Evolutionary conservation across 139 green algal species (phyloP).

Genomic region (Chlorella sp.): DNA sequence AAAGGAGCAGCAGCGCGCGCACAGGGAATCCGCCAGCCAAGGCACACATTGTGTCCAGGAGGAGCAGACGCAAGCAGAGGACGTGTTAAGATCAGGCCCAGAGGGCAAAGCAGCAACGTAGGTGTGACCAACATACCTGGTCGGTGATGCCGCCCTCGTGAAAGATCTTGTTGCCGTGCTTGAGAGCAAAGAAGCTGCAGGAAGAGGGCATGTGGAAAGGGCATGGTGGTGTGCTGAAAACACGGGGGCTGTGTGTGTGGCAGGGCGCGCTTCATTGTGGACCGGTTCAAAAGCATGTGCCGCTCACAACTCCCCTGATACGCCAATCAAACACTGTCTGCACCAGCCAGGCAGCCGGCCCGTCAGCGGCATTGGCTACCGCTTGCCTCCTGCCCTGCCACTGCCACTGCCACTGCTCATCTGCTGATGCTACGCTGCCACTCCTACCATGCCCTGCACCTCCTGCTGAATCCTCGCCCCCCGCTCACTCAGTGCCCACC

Average conservation of each 20-base stretch:
- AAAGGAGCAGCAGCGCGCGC: no score
- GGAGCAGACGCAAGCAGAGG: neutral
- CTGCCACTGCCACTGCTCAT: neutral
- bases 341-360: no score
- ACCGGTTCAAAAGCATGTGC: neutral
- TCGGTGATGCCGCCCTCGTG: conserved; percentile 54
- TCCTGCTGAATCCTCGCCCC: neutral
- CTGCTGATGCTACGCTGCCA: neutral
- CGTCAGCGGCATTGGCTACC: no score
- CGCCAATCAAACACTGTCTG: no score
- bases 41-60: neutral
- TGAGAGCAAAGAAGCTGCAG: conserved; percentile 83
- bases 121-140: neutral
- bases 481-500: neutral
- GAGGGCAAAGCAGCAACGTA: neutral
- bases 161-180: conserved; percentile 94
- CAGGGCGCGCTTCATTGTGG: no score
- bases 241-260: neutral
- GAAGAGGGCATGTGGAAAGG: neutral
- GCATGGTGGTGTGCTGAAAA: neutral
- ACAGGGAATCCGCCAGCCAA: no score
- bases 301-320: no score
- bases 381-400: neutral
- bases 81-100: no score
- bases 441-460: neutral